Evolutionary conservation across 148 eudicot genomes (phyloP), one percentile per base, ranked within the genome.

Genomic region (Rheum nobile): DNA sequence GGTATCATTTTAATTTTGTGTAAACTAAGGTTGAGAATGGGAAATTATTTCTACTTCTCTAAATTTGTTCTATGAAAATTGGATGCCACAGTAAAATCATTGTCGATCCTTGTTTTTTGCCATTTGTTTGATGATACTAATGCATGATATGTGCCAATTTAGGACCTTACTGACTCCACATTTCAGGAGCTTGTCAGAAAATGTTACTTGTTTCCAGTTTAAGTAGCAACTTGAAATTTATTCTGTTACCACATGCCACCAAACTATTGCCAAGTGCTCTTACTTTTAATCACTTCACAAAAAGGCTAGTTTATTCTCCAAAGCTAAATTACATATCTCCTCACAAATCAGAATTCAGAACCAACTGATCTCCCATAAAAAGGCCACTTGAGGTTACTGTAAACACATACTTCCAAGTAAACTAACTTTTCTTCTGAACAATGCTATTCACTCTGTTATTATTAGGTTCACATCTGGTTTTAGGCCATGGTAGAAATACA

Each of bases 181-280:
- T 31, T 65, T 13, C 72, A 70, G 72, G 78, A 74, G 80, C 54
- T 57, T 74, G 79, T 48, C 59, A 55, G 78, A 79, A 78, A 54
- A 67, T 71, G 46, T 67, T 43, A 71, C 75, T 37, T n/a, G 17
- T 39, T 48, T 19, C 71, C 14, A 28, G 55, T 41, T 2, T 55
- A 72, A 46, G 32, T 43, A 75, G 79, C 75, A 76, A 73, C 82
- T 65, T 31, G 41, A 65, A 34, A 8, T 31, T 32, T 65, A 31
- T 32, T 65, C 39, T 34, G 39, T 32, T 61, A 29, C 37, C 67
- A 61, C 19, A 61, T 61, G 67, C 37, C 26, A 61, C 67, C 67
- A 61, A 61, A 61, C 61, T 61, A 76, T 79, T 79, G 76, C 39
- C 28, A 37, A 69, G 59, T 75, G 52, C 70, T 50, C 57, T n/a